Evolutionary conservation across 2,329 filamentous ascomycete species (phyloP), one percentile per base, ranked within the genome.

Genomic region (Sclerotinia glacialis): DNA sequence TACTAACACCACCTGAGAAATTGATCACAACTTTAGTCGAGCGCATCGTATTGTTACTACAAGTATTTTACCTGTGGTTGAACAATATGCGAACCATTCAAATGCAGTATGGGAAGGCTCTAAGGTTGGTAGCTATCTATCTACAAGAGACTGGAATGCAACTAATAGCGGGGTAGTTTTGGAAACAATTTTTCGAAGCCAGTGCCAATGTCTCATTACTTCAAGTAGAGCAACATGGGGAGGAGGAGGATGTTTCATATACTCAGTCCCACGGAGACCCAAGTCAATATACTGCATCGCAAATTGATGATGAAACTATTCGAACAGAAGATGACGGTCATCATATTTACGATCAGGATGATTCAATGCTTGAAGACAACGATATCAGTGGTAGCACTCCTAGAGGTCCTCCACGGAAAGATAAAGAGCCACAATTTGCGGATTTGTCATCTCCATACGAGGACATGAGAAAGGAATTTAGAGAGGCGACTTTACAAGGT

Each of bases 131-230:
- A 54, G 58, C 54, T 8, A 34, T 53, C 54, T 8, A 28, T 50
- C 28, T 21, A 44, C 31, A 49, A n/a, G 23, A 58, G 23, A 14
- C 46, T 34, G 28, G 14, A 46, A 62, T 28, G 47, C 23, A 49
- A 49, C 67, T 70, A 61, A 75, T 65, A 54, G 69, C 62, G 68
- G 69, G 69, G 69, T 75, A 96, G 91, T 99, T 99, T 79, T 99
- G 95, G 95, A 99, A 99, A 79, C 93, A 98, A 81, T 99, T 99
- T 82, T 99, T 99, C 79, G 95, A 99, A 80, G 93, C 95, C 46
- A 97, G 93, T 58, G 95, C 95, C 77, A 98, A 99, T 75, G 94
- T 99, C 34, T 97, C 94, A 14, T 85, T 99, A 14, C 97, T 93
- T 0, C 93, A 93, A 37, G 97, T 99, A 78, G 94, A 97, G 76